Percentiles rank a stretch among this genome's conserved stretches.
Evolutionary conservation across 495 filamentous ascomycete species (phyloP).

Genomic region (Neurospora terricola): DNA sequence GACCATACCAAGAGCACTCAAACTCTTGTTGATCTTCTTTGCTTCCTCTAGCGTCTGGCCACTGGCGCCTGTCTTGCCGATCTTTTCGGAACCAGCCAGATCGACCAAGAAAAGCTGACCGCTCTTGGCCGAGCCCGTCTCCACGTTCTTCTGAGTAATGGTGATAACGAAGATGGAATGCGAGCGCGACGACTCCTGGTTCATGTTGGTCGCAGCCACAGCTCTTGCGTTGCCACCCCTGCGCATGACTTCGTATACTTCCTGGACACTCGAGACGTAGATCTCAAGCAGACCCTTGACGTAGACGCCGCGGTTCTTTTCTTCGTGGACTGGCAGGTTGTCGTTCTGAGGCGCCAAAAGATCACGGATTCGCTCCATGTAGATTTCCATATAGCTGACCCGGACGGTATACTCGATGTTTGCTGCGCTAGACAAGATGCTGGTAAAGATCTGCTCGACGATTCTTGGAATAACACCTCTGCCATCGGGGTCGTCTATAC

Average conservation of each 20-base stretch:
- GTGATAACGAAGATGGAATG: constrained; percentile 98
- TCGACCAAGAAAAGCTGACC: constrained; percentile 95
- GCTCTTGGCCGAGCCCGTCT: constrained; percentile 92
- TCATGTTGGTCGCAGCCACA: constrained; percentile 99
- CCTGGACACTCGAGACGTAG: constrained; percentile 89
- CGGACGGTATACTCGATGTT: constrained; percentile 97
- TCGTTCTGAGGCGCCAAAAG: constrained; percentile 85
- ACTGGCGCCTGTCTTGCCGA: constrained; percentile 95
- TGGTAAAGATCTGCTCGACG: constrained; percentile 94
- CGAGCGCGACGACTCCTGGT: constrained; percentile 94
- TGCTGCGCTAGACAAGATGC: constrained; percentile 78
- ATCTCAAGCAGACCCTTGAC: constrained; percentile 93
- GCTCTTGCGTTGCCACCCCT: constrained; percentile 80
- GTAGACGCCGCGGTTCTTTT: constrained; percentile 92
- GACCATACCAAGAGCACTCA: constrained; percentile 96
- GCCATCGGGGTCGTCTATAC: constrained; percentile 82
- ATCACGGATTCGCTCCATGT: constrained; percentile 98
- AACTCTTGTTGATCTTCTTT: constrained; percentile 99
- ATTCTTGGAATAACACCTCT: constrained; percentile 96
- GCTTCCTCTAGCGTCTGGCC: constrained; percentile 97
- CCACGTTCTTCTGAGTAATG: constrained; percentile 94
- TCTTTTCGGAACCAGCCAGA: constrained; percentile 95
- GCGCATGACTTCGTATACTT: constrained; percentile 96
- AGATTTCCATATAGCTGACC: constrained; percentile 99
- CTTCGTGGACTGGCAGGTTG: constrained; percentile 92